These are phyloP conservation scores for Neurospora sp. DNA, from an alignment of 495 filamentous ascomycete species.

Conservation along the genomic window DNA sequence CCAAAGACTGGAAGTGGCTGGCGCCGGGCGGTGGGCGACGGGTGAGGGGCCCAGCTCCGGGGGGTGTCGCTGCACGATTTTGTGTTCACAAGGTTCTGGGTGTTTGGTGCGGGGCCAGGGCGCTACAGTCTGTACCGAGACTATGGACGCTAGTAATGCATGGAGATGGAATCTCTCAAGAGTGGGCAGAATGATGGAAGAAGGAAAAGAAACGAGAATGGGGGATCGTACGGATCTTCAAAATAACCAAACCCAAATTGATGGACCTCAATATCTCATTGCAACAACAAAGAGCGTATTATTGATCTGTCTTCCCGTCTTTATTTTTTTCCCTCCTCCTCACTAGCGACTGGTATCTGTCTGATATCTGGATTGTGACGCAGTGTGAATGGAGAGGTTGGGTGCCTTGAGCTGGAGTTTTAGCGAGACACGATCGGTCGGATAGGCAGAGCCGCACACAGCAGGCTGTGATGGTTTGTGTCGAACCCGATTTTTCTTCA, in stretches of 20 bases:
- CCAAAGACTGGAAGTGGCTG: too few relatives aligned
- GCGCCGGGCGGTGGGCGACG: neutral
- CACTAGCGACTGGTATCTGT: neutral
- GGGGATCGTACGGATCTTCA: neutral
- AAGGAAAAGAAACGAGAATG: neutral
- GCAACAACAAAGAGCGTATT: neutral
- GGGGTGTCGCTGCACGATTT: slow-evolving; percentile 13
- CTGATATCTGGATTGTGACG: neutral
- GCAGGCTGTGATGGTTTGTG: neutral
- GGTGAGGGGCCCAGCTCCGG: slow-evolving; percentile 14
- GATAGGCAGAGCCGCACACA: neutral
- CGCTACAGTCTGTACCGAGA: neutral
- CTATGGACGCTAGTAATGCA: neutral
- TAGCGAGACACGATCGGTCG: neutral
- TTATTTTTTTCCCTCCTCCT: neutral
- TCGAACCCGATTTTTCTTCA: neutral
- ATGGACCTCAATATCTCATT: neutral
- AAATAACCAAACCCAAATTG: neutral
- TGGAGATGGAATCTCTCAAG: neutral
- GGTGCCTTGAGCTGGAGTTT: neutral
- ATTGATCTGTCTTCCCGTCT: neutral
- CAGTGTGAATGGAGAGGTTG: neutral
- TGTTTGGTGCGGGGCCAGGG: slow-evolving; percentile 4
- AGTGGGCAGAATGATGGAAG: neutral
- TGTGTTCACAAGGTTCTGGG: neutral